Percentiles rank a stretch among this genome's conserved stretches.
Evolutionary conservation across 192 early-diverging fungal genomes (phyloP).

Genomic region (Fimicolochytrium jonesii): DNA sequence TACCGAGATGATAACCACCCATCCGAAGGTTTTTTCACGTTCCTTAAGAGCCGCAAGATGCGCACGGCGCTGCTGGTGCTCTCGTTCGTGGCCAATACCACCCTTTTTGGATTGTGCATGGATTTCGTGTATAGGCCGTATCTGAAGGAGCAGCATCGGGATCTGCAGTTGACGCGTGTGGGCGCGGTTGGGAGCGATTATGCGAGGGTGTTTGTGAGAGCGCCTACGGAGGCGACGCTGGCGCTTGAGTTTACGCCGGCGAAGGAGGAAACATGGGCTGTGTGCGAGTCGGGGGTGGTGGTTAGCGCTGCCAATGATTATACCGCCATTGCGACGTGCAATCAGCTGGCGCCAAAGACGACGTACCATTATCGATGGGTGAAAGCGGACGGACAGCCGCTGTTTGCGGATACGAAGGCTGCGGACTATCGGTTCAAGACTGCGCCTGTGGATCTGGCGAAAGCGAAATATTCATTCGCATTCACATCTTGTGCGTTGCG

Average conservation of each 20-base stretch:
- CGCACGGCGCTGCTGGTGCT: not conserved
- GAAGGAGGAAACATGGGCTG: not conserved
- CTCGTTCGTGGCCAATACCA: slow-evolving; percentile 4
- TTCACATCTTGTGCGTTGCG: slow-evolving; percentile 28
- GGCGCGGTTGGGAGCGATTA: slow-evolving; percentile 10
- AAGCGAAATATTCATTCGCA: slow-evolving; percentile 19
- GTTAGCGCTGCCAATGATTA: slow-evolving; percentile 12
- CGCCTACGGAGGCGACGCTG: not conserved
- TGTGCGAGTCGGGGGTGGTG: not conserved
- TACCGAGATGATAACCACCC: not conserved
- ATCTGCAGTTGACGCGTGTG: slow-evolving; percentile 15
- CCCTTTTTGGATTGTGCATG: slow-evolving; percentile 19
- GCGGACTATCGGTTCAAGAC: slow-evolving; percentile 8
- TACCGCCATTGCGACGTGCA: slow-evolving; percentile 5
- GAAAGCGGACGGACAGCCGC: not conserved
- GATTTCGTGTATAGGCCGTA: slow-evolving; percentile 21
- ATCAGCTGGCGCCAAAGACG: slow-evolving; percentile 1
- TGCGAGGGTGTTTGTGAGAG: slow-evolving; percentile 18
- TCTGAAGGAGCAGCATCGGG: slow-evolving; percentile 11
- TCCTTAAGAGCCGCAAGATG: slow-evolving; percentile 10
- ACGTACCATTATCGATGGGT: slow-evolving; percentile 19
- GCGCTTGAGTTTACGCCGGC: not conserved
- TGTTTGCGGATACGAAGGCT: not conserved
- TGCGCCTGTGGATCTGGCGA: not conserved
- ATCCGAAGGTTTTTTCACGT: not conserved